Percentiles rank a stretch among this genome's conserved stretches.
Evolutionary conservation across 2,329 filamentous ascomycete genomes (phyloP).

Genomic region (Fusarium equiseti): DNA sequence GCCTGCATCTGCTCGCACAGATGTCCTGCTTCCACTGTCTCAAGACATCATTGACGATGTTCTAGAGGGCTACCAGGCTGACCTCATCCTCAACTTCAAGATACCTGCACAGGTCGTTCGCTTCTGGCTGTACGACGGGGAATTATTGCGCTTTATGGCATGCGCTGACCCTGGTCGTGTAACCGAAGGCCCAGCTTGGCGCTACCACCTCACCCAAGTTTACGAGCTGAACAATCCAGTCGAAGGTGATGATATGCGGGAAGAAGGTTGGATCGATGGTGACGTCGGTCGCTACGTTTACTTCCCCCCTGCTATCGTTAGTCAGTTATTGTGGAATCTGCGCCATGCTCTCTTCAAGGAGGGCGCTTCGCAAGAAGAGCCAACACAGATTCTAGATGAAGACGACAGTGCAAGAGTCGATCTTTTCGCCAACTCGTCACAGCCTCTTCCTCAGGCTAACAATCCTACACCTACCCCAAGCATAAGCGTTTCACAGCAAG

Average conservation of each 20-base stretch:
- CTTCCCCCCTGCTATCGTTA: constrained; percentile 68
- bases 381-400: constrained; percentile 22
- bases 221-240: constrained; percentile 73
- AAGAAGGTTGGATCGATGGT: constrained; percentile 65
- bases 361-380: constrained; percentile 39
- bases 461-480: constrained; percentile 43
- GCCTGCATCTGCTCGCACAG: constrained; percentile 62
- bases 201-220: constrained; percentile 57
- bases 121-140: constrained; percentile 71
- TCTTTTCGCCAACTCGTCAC: constrained; percentile 41
- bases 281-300: constrained; percentile 65
- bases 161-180: constrained; percentile 60
- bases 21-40: constrained; percentile 66
- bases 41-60: constrained; percentile 63
- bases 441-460: constrained; percentile 11
- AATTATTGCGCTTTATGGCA: constrained; percentile 71
- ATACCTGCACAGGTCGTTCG: constrained; percentile 67
- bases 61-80: constrained; percentile 61
- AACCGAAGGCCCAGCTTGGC: constrained; percentile 41
- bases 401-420: constrained; percentile 38
- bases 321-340: constrained; percentile 69
- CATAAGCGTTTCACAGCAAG: constrained; percentile 62
- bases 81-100: constrained; percentile 68
- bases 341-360: constrained; percentile 61
- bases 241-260: constrained; percentile 62